Evolutionary conservation across 2,329 filamentous ascomycete genomes (phyloP), one percentile per base, ranked within the genome.

Genomic region (Colletotrichum simmondsii): DNA sequence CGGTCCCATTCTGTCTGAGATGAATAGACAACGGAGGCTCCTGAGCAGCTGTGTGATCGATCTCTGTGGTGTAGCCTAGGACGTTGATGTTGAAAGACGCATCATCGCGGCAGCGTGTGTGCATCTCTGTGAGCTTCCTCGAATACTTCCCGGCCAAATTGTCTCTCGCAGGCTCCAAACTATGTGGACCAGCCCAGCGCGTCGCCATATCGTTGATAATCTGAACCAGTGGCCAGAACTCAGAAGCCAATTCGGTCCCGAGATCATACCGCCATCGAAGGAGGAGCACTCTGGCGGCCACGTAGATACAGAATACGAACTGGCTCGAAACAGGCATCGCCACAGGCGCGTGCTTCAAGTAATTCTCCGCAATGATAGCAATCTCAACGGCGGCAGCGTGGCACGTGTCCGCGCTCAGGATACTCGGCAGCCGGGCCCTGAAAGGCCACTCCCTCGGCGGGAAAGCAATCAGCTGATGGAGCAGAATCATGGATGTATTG

Each of bases 381-480:
- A 83, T 87, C 67, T 88, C 86, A 0, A 81, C 77, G 0, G 86
- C 85, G 0, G 87, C 86, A 0, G 81, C 76, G 53, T 85, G 80
- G 68, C 87, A 88, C 0, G 87, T 88, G 68, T 88, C 86, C 2
- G 85, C 85, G 61, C 85, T 87, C 52, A 81, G 86, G 3, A 79
- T 76, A 63, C 81, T 86, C 0, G 87, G 86, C 10, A 87, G 74
- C 66, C 63, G 78, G 72, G 76, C 71, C 66, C 64, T 56, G 75
- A 76, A 80, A 79, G 80, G 22, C 80, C 78, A 24, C 26, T 75
- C 75, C 65, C 37, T 42, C 26, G 12, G 53, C 0, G 85, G 85
- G 54, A 85, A 87, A 0, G 85, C 86, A 42, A 88, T 87, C 6
- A 79, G 78, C 57, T 88, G 86, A 65, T 88, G 86, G 0, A 88